phyloP scores from a whole-genome alignment of 768 basidiomycete genomes.

The Naganishia kalamii region DNA sequence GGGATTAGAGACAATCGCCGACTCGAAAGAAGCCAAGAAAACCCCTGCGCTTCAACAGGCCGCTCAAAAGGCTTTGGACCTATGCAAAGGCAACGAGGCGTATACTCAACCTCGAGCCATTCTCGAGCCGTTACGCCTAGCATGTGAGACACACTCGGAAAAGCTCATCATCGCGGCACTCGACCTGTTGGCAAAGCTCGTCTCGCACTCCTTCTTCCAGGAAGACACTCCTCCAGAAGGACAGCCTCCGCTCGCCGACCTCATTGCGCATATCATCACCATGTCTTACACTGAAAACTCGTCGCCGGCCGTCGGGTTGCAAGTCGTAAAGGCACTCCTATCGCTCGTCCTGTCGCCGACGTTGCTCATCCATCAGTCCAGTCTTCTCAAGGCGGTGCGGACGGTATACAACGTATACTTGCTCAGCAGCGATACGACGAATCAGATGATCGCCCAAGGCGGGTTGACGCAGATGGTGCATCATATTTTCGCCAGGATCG shows the following conservation, averaged over 20 bases:
- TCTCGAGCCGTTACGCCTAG: constrained; percentile 89
- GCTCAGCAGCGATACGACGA: constrained; percentile 78
- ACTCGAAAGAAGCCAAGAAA: constrained; percentile 81
- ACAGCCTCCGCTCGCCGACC: constrained; percentile 74
- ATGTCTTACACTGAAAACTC: constrained; percentile 81
- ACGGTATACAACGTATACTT: constrained; percentile 98
- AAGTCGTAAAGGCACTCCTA: constrained; percentile 92
- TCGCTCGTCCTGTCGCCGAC: constrained; percentile 70
- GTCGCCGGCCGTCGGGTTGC: constrained; percentile 83
- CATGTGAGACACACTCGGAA: constrained; percentile 89
- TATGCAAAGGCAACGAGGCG: constrained; percentile 68
- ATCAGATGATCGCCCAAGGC: constrained; percentile 97
- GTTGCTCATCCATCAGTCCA: constrained; percentile 82
- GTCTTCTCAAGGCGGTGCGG: constrained; percentile 87
- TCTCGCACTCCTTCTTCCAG: constrained; percentile 93
- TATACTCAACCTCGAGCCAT: constrained; percentile 68
- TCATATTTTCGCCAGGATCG: constrained; percentile 75
- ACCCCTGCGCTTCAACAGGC: constrained; percentile 75
- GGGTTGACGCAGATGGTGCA: constrained; percentile 97
- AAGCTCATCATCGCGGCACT: constrained; percentile 93
- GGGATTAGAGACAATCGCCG: constrained; percentile 75
- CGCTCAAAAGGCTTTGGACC: constrained; percentile 70
- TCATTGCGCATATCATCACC: constrained; percentile 91
- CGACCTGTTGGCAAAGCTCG: constrained; percentile 94
- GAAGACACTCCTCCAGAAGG: constrained; percentile 57